A percentile compares a stretch with the other conserved stretches of the same genome.
Conservation (phyloP, 2,329 filamentous ascomycete species). For the Tolypocladium ophioglossoides region DNA sequence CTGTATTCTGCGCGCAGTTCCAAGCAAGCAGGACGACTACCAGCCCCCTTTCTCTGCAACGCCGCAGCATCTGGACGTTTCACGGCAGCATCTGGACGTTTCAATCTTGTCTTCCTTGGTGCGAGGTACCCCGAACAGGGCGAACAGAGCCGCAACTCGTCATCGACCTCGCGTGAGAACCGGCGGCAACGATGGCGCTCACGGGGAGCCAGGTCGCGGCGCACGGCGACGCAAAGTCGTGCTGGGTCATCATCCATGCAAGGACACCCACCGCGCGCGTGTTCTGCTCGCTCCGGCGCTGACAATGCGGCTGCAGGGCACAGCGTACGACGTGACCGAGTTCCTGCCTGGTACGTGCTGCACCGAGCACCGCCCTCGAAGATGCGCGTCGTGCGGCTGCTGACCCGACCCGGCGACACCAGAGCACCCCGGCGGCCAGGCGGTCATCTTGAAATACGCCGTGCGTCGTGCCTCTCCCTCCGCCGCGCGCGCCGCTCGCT, state of each 20-base stretch:
- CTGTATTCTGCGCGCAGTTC: too few relatives aligned
- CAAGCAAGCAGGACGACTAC: too few relatives aligned
- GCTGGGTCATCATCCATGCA: slow-evolving; percentile 85
- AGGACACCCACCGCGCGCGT: slow-evolving; percentile 4
- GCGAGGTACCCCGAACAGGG: too few relatives aligned
- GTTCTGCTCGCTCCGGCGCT: background rate
- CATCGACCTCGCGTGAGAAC: background rate
- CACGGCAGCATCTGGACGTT: too few relatives aligned
- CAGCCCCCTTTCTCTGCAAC: too few relatives aligned
- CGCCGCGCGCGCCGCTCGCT: too few relatives aligned
- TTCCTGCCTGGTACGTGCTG: slow-evolving; percentile 76
- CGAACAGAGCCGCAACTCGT: background rate
- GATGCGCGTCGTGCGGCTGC: too few relatives aligned
- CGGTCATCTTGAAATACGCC: slow-evolving; percentile 94
- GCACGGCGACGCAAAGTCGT: slow-evolving; percentile 74
- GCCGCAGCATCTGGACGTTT: too few relatives aligned
- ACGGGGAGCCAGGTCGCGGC: slow-evolving; percentile 46
- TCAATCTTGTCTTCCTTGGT: too few relatives aligned
- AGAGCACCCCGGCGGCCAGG: slow-evolving; percentile 82
- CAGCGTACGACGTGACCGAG: slow-evolving; percentile 83
- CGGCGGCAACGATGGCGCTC: slow-evolving; percentile 26
- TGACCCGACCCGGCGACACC: background rate
- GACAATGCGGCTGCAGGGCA: slow-evolving; percentile 35
- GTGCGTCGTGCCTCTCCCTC: slow-evolving; percentile 27
- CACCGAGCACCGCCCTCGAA: too few relatives aligned